Conservation (phyloP, 345 rosid species). For the Eucalyptus shirleyi region DNA sequence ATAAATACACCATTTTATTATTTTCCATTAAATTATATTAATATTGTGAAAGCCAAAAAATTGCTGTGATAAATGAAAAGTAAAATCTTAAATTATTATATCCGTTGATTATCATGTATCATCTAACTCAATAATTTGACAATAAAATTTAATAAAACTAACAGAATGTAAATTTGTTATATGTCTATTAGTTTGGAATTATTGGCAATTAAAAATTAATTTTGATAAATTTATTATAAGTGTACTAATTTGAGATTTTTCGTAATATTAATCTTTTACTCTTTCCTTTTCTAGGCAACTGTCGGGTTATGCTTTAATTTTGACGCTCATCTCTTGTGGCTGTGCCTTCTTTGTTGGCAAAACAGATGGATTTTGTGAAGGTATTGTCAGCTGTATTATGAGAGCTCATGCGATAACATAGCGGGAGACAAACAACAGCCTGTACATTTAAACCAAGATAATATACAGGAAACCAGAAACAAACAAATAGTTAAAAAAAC, state of each 20-base stretch:
- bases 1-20: no score
- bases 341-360: not conserved
- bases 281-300: not conserved
- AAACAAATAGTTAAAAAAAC: not conserved
- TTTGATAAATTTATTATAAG: no score
- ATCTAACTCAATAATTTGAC: no score
- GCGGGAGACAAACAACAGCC: not conserved
- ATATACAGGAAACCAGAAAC: not conserved
- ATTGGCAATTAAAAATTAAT: no score
- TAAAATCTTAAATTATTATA: no score
- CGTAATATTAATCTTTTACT: no score
- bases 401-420: not conserved
- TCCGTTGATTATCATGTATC: fast-evolving
- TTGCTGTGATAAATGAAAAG: fast-evolving
- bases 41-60: fast-evolving
- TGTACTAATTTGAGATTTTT: no score
- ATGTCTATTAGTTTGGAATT: no score
- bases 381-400: not conserved
- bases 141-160: no score
- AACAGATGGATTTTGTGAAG: not conserved
- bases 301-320: not conserved
- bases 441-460: not conserved
- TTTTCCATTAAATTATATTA: no score
- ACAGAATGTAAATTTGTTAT: no score
- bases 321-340: not conserved